Evolutionary conservation across 495 filamentous ascomycete species (phyloP).

Genomic region (Zalerion maritima): DNA sequence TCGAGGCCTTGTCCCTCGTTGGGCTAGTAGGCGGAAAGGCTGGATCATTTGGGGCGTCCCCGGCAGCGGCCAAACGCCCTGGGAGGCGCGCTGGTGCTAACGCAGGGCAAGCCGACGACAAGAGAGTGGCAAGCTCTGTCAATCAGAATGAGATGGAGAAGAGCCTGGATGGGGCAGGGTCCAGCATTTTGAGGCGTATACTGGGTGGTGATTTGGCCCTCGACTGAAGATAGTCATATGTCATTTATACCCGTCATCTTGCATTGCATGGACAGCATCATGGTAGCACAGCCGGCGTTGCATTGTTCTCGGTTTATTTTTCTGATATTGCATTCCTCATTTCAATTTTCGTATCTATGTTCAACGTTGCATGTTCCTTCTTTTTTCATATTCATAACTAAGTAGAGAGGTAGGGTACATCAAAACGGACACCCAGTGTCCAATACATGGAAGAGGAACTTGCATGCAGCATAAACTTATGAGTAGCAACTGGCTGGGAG

Average conservation of each 20-base stretch:
- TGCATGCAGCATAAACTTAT: no score
- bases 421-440: no score
- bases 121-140: slow-evolving; percentile 59
- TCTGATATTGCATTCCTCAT: no score
- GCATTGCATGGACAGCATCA: slow-evolving; percentile 2
- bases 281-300: slow-evolving; percentile 13
- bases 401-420: no score
- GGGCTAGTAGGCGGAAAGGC: slow-evolving; percentile 61
- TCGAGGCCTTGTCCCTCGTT: slow-evolving; percentile 73
- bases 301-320: slow-evolving; percentile 5
- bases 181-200: slow-evolving; percentile 38
- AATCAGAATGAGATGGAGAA: slow-evolving; percentile 60
- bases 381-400: no score
- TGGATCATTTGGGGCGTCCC: slow-evolving; percentile 41
- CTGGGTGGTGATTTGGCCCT: slow-evolving; percentile 36
- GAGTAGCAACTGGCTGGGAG: no score
- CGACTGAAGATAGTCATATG: slow-evolving; percentile 15
- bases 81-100: slow-evolving; percentile 24
- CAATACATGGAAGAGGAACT: no score
- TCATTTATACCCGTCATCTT: neutral
- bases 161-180: slow-evolving; percentile 54
- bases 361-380: no score
- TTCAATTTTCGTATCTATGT: no score
- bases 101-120: slow-evolving; percentile 41
- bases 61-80: slow-evolving; percentile 44